Base-by-base conservation (phyloP, 2,329 filamentous ascomycete species). In the Incumbomyces lentus region DNA sequence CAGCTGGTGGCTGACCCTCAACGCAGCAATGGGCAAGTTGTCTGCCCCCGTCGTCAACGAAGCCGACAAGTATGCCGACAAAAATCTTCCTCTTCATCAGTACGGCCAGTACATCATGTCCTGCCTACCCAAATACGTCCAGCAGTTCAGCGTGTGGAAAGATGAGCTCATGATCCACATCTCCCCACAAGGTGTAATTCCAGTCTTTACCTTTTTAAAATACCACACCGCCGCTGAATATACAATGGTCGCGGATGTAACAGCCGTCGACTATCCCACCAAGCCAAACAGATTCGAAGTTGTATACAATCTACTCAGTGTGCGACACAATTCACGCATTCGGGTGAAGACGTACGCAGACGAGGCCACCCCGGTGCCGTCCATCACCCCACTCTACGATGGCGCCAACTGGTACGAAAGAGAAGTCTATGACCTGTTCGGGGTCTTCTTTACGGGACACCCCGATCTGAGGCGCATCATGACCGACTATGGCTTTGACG, bases 111-210 rank as follows among this genome's bases (percentile, higher is more conserved):
- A 95, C 78, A 72, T 98, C 61, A 90, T 98, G 79, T 89, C 88
- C 57, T 94, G 86, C 68, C 70, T 98, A 62, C 93, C 92, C 60
- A 96, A 95, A 75, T 95, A 95, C 70, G 79, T 98, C 60, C 93
- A 98, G 73, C 92, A 98, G 71, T 96, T 96, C 73, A 94, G 89
- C 11, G 90, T 98, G 47, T 98, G 92, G 92, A 98, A 98, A 73
- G 92, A 98, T 64, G 92, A 98, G 70, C 80, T 98, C 64, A 88
- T 84, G 59, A 86, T 95, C 65, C 90, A 93, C 69, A 92, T 96
- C 62, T 75, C 86, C 40, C 92, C 92, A 1, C 71, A 84, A 32
- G 92, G 87, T 57, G 81, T 96, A 58, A 79, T 95, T 57, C 92
- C 92, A 33, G 84, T 94, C 60, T 89, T 98, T 68, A 80, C 78